A percentile compares a stretch with the other conserved stretches of the same genome.
Evolutionary conservation across 208 protist species (phyloP).

Genomic region (Dictyostelium gargantuum): DNA sequence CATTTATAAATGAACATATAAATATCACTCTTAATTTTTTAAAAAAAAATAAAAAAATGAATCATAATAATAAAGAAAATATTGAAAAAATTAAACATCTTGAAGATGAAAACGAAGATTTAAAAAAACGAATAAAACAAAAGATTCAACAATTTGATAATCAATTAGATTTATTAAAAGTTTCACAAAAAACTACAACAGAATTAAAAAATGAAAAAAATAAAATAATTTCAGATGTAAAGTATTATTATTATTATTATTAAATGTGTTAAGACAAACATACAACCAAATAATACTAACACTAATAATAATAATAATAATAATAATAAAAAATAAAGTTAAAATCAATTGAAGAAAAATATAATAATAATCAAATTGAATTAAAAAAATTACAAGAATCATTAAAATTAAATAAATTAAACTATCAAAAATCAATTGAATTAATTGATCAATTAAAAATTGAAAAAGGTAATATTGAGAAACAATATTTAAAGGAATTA

Average conservation of each 20-base stretch:
- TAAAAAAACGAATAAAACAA: not conserved
- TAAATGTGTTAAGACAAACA: not conserved
- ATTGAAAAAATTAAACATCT: not conserved
- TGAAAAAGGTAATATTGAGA: not conserved
- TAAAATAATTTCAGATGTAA: not conserved
- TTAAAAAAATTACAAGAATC: not conserved
- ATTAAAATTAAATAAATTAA: not conserved
- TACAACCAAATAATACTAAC: not conserved
- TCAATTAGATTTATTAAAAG: not conserved
- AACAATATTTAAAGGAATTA: not conserved
- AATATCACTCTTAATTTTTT: too few relatives aligned
- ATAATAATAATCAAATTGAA: not conserved
- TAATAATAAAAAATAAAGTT: not conserved
- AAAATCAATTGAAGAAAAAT: not conserved
- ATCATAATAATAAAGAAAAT: not conserved
- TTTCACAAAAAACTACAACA: not conserved
- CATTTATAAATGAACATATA: too few relatives aligned
- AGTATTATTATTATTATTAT: not conserved
- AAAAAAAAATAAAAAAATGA: not conserved
- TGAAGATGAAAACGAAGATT: not conserved
- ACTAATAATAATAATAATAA: not conserved
- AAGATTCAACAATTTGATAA: not conserved
- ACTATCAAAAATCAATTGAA: not conserved
- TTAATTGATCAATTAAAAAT: not conserved
- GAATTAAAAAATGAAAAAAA: constrained; percentile 10